Conservation (phyloP, 1,284 basidiomycete species). For the Cystobasidiaceae sp. region DNA sequence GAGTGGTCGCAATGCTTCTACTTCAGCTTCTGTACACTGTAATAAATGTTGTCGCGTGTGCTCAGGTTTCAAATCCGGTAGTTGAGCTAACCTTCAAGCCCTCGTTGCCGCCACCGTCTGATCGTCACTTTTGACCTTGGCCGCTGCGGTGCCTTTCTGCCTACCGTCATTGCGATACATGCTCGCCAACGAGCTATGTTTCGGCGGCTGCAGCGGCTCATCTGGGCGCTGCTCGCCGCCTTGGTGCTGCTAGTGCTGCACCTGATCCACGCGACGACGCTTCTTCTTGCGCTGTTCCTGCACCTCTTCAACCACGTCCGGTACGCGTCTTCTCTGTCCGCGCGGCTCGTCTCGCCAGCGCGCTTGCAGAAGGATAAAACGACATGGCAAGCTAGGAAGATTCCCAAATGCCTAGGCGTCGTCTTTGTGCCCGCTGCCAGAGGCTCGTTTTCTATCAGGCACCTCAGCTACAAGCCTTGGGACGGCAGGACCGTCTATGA, state of each 20-base stretch:
- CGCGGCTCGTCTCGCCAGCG: too few relatives aligned
- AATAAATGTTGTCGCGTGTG: too few relatives aligned
- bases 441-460: background rate
- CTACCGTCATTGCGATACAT: too few relatives aligned
- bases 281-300: slow-evolving; percentile 25
- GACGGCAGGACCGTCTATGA: background rate
- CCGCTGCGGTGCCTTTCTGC: too few relatives aligned
- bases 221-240: slow-evolving; percentile 31
- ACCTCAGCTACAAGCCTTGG: slow-evolving; percentile 17
- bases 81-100: too few relatives aligned
- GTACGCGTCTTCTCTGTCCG: background rate
- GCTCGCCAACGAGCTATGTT: too few relatives aligned
- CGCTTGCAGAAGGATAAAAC: too few relatives aligned
- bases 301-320: slow-evolving; percentile 20
- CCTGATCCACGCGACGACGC: slow-evolving; percentile 31
- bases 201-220: background rate
- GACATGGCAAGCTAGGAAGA: slow-evolving; percentile 25
- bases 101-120: too few relatives aligned
- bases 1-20: too few relatives aligned
- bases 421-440: slow-evolving; percentile 33
- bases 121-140: too few relatives aligned
- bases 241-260: slow-evolving; percentile 35
- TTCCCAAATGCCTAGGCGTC: slow-evolving; percentile 35
- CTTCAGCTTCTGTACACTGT: too few relatives aligned
- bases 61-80: too few relatives aligned